These are phyloP conservation scores for Pythium brassicae DNA, from an alignment of 352 stramenopile species.

Conservation along the genomic window DNA sequence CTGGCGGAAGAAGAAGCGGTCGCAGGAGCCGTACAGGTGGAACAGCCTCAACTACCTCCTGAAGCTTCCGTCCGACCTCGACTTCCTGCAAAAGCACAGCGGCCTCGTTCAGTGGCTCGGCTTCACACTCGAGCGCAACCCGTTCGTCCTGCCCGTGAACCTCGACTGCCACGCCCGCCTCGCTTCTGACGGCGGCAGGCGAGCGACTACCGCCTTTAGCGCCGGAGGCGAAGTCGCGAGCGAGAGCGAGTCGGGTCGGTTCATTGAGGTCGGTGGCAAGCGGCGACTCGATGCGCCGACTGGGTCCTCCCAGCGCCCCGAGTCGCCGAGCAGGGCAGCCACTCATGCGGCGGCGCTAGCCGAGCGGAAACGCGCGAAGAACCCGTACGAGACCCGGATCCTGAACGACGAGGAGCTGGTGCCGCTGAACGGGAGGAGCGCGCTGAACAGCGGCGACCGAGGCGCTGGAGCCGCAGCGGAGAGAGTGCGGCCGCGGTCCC, in stretches of 20 bases:
- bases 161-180: conserved; percentile 40
- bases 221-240: background rate
- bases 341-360: conserved; percentile 29
- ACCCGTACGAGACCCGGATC: conserved; percentile 79
- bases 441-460: background rate
- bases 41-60: conserved; percentile 91
- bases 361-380: conserved; percentile 60
- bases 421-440: conserved; percentile 15
- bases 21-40: conserved; percentile 66
- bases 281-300: conserved; percentile 10
- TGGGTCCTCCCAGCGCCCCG: background rate
- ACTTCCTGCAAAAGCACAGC: conserved; percentile 83
- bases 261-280: conserved; percentile 66
- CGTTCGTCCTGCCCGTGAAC: conserved; percentile 83
- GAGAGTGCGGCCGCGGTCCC: conserved; percentile 8
- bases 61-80: conserved; percentile 86
- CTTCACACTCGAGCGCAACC: conserved; percentile 83
- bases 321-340: conserved; percentile 4
- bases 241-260: conserved; percentile 24
- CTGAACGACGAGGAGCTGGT: conserved; percentile 85
- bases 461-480: conserved; percentile 7
- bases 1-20: conserved; percentile 58
- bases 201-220: background rate
- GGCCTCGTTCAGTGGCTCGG: conserved; percentile 80
- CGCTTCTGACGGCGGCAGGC: background rate